Evolutionary conservation across 352 stramenopile species (phyloP), one percentile per base, ranked within the genome.

Genomic region (Phytophthora sansomeana): DNA sequence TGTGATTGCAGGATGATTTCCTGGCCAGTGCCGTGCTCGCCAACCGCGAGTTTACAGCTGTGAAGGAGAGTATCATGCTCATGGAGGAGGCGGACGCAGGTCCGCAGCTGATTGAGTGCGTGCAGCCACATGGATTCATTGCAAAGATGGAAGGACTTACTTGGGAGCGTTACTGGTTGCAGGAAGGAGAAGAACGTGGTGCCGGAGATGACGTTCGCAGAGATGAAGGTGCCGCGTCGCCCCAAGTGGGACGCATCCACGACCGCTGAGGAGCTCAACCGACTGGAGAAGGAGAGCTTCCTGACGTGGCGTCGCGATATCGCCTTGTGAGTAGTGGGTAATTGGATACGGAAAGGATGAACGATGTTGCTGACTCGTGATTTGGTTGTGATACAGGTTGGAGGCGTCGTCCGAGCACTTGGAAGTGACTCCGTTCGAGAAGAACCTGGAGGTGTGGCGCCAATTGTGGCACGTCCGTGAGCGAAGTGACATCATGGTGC

Each of bases 401-500:
- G 89, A 96, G 61, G 74, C 80, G 54, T 89, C 89, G 16, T 85
- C 85, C 6, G 85, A 93, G 6, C 76, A 89, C 47, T 71, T 93
- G 29, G 91, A 95, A 64, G 96, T 99, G 29, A 99, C 98, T 16
- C 98, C 98, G 16, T 99, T 99, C 70, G 98, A 99, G 83, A 99
- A 99, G 82, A 99, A 99, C 78, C 58, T 99, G 39, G 96, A 99
- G 66, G 98, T 99, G 26, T 99, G 98, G 98, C 90, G 97, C 36
- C 98, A 99, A 78, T 79, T 99, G 6, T 99, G 98, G 98, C 89
- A 99, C 33, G 98, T 99, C 19, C 86, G 98, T 39, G 98, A 99
- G 78, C 87, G 97, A 63, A 99, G 92, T 80, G 91, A 99, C 55
- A 89, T 99, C 48, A 89, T 99, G 51, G 84, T 99, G 29, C 98